phyloP scores from a whole-genome alignment of 257 asterid genomes.

The Primulina tabacum region DNA sequence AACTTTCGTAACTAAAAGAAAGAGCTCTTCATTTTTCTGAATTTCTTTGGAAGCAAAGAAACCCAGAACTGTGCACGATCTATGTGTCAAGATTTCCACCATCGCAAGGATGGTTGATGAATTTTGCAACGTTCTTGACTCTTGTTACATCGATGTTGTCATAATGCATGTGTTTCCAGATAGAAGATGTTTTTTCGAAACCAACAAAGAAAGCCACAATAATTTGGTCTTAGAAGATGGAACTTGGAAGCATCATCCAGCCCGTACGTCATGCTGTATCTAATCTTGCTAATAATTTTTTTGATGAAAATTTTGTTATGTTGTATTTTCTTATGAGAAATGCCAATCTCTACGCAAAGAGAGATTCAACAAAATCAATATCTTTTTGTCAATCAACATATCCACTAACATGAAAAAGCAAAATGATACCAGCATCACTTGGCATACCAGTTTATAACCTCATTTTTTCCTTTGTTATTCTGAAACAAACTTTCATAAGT shows the following conservation, averaged over 20 bases:
- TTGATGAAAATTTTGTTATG: not conserved
- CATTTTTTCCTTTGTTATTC: not conserved
- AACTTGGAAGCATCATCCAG: too few species aligned
- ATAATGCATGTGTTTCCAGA: constrained; percentile 66
- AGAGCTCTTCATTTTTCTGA: too few species aligned
- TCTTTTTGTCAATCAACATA: not conserved
- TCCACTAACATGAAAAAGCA: not conserved
- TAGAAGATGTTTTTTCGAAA: constrained; percentile 55
- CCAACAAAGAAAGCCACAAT: too few species aligned
- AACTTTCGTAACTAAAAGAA: too few species aligned
- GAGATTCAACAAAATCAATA: not conserved
- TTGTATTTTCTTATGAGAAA: not conserved
- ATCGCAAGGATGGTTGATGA: constrained; percentile 56
- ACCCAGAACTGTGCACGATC: constrained; percentile 24
- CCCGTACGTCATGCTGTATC: too few species aligned
- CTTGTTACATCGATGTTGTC: constrained; percentile 77
- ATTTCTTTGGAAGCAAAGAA: too few species aligned
- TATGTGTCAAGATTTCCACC: constrained; percentile 69
- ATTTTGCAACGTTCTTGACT: too few species aligned
- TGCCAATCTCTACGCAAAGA: constrained; percentile 4
- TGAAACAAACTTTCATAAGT: not conserved
- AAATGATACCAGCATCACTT: constrained; percentile 7
- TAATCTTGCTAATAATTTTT: too few species aligned
- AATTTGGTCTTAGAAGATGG: too few species aligned
- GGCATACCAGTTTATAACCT: not conserved